Evolutionary conservation across 495 filamentous ascomycete species (phyloP), one percentile per base, ranked within the genome.

Genomic region (Penicillium argentinense): DNA sequence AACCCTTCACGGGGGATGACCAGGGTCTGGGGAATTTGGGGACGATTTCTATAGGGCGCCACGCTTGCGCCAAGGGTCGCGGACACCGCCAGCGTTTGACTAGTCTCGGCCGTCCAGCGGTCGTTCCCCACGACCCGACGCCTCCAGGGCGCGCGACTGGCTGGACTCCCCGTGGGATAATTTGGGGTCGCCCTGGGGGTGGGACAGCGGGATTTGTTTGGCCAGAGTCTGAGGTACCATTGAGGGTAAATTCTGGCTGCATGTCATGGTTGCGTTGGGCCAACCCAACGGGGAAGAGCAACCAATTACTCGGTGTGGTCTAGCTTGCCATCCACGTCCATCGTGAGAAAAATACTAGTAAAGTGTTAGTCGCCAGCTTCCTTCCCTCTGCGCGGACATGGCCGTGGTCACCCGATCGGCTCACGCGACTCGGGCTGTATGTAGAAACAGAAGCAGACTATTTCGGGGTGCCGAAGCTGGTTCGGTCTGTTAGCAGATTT

Each of bases 361-460:
- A n/a, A n/a, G n/a, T n/a, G n/a, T n/a, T n/a, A n/a, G n/a, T n/a
- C n/a, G n/a, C n/a, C n/a, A n/a, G n/a, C n/a, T n/a, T n/a, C n/a
- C n/a, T n/a, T n/a, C n/a, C n/a, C n/a, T n/a, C n/a, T n/a, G n/a
- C n/a, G n/a, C 39, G 47, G 47, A 50, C 32, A 32, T 50, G 22
- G 40, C 47, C 47, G 47, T 5, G n/a, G 47, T 50, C 42, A 51
- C 26, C 41, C 40, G 48, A 30, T 39, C 42, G 26, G 19, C 42
- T 45, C 48, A 51, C 48, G 42, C 34, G 41, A 45, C 41, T 51
- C 41, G 27, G 48, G n/a, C 17, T 2, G 21, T 36, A 18, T 16
- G n/a, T 19, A 36, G 17, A 36, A 36, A 7, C 2, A 36, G 33
- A 36, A 36, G 16, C 3, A 5, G 33, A 21, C 33, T 36, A 36